Base-by-base conservation (phyloP, 2,329 filamentous ascomycete genomes). In the Chrysoporthe austroafricana region DNA sequence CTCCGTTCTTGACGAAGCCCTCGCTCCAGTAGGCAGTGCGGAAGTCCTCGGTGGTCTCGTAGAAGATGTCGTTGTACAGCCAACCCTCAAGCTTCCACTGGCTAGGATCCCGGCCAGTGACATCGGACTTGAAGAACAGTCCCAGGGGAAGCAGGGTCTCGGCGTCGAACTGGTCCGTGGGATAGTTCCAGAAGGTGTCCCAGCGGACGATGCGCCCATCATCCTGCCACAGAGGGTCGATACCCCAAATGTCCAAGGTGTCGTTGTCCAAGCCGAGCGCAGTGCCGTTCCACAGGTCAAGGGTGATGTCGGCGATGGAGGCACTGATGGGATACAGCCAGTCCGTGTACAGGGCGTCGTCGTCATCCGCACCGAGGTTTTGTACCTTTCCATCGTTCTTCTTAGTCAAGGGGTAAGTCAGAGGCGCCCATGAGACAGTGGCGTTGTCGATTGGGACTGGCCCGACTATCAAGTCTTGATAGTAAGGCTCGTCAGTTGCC, bases 61-160 rank as follows among this genome's bases (percentile, higher is more conserved):
- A 89, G 69, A 83, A 83, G n/a, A 83, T 73, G 57, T 81, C 81
- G 66, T 86, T 82, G 72, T 86, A 88, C 18, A 85, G 81, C 83
- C 85, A 88, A 1, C 82, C 83, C 21, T 80, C 77, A 0, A 86
- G 73, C 16, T 73, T 77, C 86, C 86, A 88, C 46, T 82, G 76
- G 16, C 78, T 77, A 9, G 83, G 80, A 68, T 87, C 82, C 6
- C 83, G 79, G 0, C 84, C 83, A 0, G 83, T 86, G 0, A 86
- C 73, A 69, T 88, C 82, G 1, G 77, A 75, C 71, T 78, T 78
- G 72, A 82, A 76, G 65, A 76, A 80, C 1, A 86, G 71, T 1
- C 81, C 81, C 1, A 82, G 79, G 1, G 84, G 83, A 13, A 84
- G 74, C 14, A 85, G 73, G 1, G 81, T 82, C 48, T 74, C 73